Conservation (phyloP, 495 filamentous ascomycete genomes). For the Penicillium simplicissimum region DNA sequence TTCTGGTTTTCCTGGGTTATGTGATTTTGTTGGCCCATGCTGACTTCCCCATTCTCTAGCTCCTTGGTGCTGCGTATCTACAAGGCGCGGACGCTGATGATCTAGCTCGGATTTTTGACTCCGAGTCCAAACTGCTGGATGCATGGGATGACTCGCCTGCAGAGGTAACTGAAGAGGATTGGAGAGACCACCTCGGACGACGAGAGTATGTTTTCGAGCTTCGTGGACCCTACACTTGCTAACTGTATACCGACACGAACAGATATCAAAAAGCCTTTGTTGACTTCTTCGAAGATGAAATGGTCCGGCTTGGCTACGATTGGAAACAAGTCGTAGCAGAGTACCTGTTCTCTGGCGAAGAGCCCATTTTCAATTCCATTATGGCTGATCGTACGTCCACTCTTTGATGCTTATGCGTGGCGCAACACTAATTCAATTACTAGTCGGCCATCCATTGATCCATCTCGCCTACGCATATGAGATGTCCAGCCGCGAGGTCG, state of each 20-base stretch:
- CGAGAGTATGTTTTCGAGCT: conserved; percentile 46
- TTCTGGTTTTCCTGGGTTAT: background rate
- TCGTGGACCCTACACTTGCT: background rate
- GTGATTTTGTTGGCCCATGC: background rate
- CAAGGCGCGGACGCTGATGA: conserved; percentile 72
- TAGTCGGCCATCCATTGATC: conserved; percentile 86
- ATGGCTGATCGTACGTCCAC: conserved; percentile 68
- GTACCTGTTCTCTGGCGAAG: conserved; percentile 71
- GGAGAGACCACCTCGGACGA: conserved; percentile 80
- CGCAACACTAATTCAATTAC: conserved; percentile 14
- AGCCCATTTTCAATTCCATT: conserved; percentile 78
- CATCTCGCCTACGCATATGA: conserved; percentile 90
- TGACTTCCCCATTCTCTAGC: conserved; percentile 39
- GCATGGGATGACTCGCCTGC: conserved; percentile 83
- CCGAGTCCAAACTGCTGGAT: conserved; percentile 66
- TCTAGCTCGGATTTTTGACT: conserved; percentile 77
- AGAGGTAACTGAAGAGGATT: conserved; percentile 79
- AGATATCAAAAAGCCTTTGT: conserved; percentile 87
- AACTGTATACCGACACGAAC: background rate
- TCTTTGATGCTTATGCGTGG: background rate
- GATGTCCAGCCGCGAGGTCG: conserved; percentile 73
- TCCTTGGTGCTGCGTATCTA: conserved; percentile 79
- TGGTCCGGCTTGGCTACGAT: conserved; percentile 74
- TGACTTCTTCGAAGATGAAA: conserved; percentile 88
- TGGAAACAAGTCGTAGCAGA: conserved; percentile 78